Conservation (phyloP, 257 asterid genomes). For the Cordia subcordata region DNA sequence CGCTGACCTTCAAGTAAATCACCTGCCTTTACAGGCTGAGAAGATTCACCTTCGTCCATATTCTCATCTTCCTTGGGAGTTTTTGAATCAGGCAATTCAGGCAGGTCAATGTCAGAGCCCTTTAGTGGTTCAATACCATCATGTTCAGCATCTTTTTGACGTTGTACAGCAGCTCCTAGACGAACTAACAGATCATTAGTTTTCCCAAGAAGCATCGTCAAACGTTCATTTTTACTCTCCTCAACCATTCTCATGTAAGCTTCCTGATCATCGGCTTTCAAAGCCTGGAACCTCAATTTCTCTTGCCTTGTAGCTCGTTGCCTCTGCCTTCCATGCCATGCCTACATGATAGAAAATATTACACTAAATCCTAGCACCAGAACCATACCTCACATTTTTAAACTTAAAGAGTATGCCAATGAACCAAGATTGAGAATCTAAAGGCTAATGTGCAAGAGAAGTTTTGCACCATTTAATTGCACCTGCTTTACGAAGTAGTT, state of each 20-base stretch:
- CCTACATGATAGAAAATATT: constrained; percentile 34
- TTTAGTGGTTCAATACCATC: constrained; percentile 61
- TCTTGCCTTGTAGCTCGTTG: constrained; percentile 98
- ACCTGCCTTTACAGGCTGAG: constrained; percentile 53
- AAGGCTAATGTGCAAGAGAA: too few species aligned
- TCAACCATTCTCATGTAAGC: constrained; percentile 99
- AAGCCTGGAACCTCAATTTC: constrained; percentile 93
- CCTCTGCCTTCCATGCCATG: constrained; percentile 98
- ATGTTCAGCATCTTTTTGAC: constrained; percentile 89
- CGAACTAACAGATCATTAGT: constrained; percentile 90
- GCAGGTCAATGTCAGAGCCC: constrained; percentile 49
- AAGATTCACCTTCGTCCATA: constrained; percentile 43
- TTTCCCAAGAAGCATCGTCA: constrained; percentile 96
- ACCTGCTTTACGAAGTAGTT: too few species aligned
- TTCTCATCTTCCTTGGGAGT: constrained; percentile 77
- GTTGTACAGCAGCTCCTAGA: constrained; percentile 99
- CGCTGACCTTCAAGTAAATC: constrained; percentile 98
- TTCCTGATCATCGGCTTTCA: constrained; percentile 98
- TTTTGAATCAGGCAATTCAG: constrained; percentile 51
- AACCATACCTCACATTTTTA: not conserved
- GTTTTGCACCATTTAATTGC: too few species aligned
- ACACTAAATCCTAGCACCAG: constrained; percentile 3
- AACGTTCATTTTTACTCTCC: constrained; percentile 95
- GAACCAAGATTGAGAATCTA: too few species aligned
- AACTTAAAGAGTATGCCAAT: too few species aligned